These are phyloP conservation scores for Puccinia sorghi DNA, from an alignment of 1,284 basidiomycete species.

Conservation along the genomic window DNA sequence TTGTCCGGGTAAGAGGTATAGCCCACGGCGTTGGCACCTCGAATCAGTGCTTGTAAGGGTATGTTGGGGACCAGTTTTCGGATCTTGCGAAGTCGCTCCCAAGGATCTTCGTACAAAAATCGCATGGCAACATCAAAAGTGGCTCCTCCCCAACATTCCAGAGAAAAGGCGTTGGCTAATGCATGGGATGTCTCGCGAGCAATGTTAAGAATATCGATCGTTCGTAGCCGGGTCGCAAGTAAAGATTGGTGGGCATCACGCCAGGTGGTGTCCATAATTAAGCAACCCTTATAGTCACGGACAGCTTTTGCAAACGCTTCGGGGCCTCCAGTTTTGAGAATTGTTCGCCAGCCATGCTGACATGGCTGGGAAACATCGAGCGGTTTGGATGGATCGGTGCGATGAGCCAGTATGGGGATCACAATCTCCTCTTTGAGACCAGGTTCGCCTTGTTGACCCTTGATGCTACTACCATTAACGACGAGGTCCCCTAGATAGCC, in stretches of 20 bases:
- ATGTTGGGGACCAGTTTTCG: slow-evolving; percentile 98
- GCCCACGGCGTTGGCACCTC: slow-evolving; percentile 98
- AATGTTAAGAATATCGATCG: slow-evolving; percentile 97
- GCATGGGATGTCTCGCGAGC: slow-evolving; percentile 97
- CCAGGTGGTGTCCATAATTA: slow-evolving; percentile 87
- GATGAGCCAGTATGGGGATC: slow-evolving; percentile 77
- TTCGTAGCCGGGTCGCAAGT: slow-evolving; percentile 92
- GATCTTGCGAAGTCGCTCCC: slow-evolving; percentile 92
- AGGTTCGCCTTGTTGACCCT: slow-evolving; percentile 80
- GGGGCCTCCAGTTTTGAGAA: slow-evolving; percentile 96
- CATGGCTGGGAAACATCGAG: slow-evolving; percentile 82
- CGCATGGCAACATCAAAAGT: slow-evolving; percentile 99
- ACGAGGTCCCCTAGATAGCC: slow-evolving; percentile 96
- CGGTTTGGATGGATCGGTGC: slow-evolving; percentile 69
- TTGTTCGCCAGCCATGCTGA: slow-evolving; percentile 92
- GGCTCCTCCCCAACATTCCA: slow-evolving; percentile 99
- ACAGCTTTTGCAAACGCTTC: slow-evolving; percentile 99
- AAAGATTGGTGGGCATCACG: slow-evolving; percentile 98
- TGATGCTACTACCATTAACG: slow-evolving; percentile 97
- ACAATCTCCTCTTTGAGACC: slow-evolving; percentile 87
- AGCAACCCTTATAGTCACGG: slow-evolving; percentile 86
- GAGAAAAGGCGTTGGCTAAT: slow-evolving; percentile 88
- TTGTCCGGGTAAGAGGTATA: slow-evolving; percentile 99
- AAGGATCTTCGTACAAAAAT: slow-evolving; percentile 99
- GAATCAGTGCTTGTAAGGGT: slow-evolving; percentile 95